phyloP scores from a whole-genome alignment of 768 basidiomycete species.

The Phlebiopsis flavidoalba region DNA sequence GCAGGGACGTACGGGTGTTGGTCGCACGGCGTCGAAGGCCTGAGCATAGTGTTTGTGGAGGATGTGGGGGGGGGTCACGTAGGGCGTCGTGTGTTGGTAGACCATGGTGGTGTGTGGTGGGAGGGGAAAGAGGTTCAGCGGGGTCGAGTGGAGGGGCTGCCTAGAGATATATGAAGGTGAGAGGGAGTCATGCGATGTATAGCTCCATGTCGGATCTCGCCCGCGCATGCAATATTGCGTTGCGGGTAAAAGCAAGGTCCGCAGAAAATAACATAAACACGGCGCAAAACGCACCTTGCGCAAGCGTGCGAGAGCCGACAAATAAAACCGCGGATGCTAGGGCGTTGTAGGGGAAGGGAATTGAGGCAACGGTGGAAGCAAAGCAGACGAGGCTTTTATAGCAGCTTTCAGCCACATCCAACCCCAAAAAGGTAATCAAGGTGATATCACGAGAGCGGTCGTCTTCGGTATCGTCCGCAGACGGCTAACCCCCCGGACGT shows the following conservation, averaged over 20 bases:
- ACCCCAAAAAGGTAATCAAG: slow-evolving; percentile 11
- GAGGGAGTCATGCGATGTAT: slow-evolving; percentile 1
- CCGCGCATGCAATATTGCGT: background rate
- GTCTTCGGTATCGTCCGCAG: slow-evolving; percentile 16
- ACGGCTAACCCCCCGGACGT: slow-evolving; percentile 19
- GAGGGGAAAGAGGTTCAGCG: background rate
- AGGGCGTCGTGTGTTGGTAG: slow-evolving; percentile 63
- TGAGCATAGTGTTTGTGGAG: slow-evolving; percentile 85
- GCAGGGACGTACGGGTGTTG: slow-evolving; percentile 46
- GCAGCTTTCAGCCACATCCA: slow-evolving; percentile 12
- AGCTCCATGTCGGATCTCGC: slow-evolving; percentile 4
- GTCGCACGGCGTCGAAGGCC: slow-evolving; percentile 60
- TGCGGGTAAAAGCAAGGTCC: background rate
- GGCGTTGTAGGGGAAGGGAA: slow-evolving; percentile 4
- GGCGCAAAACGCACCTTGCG: background rate
- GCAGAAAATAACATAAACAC: background rate
- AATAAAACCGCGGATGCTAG: background rate
- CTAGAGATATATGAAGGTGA: slow-evolving; percentile 2
- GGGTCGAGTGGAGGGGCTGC: background rate
- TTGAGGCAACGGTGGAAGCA: slow-evolving; percentile 5
- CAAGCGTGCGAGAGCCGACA: background rate
- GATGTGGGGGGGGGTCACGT: slow-evolving; percentile 86
- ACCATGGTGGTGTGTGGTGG: slow-evolving; percentile 44
- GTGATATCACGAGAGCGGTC: slow-evolving; percentile 10
- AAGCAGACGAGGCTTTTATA: slow-evolving; percentile 15